phyloP scores from a whole-genome alignment of 306 rosid genomes.

The Adenanthera pavonina region DNA sequence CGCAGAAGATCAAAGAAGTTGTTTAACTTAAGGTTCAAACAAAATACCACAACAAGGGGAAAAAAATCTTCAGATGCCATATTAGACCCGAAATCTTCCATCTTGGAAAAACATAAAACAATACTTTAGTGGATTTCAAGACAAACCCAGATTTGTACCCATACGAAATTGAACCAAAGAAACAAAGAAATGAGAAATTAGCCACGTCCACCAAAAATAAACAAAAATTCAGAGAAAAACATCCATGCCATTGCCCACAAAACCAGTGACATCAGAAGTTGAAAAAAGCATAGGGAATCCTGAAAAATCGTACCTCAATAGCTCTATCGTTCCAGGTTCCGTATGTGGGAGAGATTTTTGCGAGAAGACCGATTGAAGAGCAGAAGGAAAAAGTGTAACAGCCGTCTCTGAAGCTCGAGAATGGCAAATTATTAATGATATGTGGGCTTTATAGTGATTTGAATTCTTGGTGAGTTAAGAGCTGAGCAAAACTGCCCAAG shows the following conservation, averaged over 20 bases:
- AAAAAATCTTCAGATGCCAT: conserved; percentile 33
- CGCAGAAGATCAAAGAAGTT: not conserved
- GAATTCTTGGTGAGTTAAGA: not conserved
- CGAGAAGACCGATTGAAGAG: not conserved
- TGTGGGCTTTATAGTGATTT: not conserved
- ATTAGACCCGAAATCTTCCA: conserved; percentile 31
- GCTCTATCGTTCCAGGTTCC: conserved; percentile 5
- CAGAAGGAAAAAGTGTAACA: not conserved
- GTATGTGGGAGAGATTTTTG: conserved; percentile 36
- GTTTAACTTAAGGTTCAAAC: not conserved
- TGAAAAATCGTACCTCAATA: conserved; percentile 34
- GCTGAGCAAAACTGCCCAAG: not conserved
- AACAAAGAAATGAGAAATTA: not conserved
- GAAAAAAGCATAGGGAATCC: not conserved
- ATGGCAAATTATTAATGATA: conserved; percentile 17
- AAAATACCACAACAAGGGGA: not conserved
- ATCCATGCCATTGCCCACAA: not conserved
- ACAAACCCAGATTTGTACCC: conserved; percentile 15
- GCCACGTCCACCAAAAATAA: not conserved
- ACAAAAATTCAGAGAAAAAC: not conserved
- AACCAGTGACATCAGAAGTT: not conserved
- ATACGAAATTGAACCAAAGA: not conserved
- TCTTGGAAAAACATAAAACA: not conserved
- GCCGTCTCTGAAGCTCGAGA: conserved; percentile 26
- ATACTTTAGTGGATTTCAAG: conserved; percentile 21